Evolutionary conservation across 1,284 basidiomycete genomes (phyloP).

Genomic region (Pascua sp.): DNA sequence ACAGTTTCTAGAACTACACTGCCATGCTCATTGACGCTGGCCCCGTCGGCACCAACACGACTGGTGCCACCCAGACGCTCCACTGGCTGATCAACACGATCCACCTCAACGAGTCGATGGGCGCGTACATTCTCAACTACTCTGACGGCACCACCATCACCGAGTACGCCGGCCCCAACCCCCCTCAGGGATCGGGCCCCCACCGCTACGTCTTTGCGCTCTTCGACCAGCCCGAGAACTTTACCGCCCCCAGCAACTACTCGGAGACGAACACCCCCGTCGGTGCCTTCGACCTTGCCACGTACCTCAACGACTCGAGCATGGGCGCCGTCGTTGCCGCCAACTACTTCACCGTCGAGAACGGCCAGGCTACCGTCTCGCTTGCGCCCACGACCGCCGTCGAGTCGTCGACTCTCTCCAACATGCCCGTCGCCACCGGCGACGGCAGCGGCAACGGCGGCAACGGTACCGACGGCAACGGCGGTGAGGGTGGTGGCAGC

Average conservation of each 20-base stretch:
- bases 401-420: constrained; percentile 2
- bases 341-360: constrained; percentile 68
- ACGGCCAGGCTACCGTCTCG: constrained; percentile 58
- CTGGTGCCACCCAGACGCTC: constrained; percentile 54
- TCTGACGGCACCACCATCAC: constrained; percentile 48
- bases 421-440: constrained; percentile 35
- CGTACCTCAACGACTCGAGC: constrained; percentile 40
- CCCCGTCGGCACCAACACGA: constrained; percentile 57
- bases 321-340: constrained; percentile 49
- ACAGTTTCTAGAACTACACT: constrained; percentile 52
- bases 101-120: constrained; percentile 56
- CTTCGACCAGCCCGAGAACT: constrained; percentile 46
- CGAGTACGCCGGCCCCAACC: constrained; percentile 68
- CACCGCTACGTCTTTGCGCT: constrained; percentile 56
- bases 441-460: constrained; percentile 1
- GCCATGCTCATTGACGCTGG: constrained; percentile 68
- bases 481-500: neutral
- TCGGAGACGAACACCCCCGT: constrained; percentile 57
- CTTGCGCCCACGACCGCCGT: constrained; percentile 2
- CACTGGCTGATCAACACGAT: constrained; percentile 76
- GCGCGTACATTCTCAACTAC: constrained; percentile 22
- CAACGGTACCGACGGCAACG: constrained; percentile 1
- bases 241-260: constrained; percentile 62
- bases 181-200: constrained; percentile 62
- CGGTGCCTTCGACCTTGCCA: constrained; percentile 55